phyloP scores from a whole-genome alignment of 495 filamentous ascomycete species.

The Penicillium fimorum region DNA sequence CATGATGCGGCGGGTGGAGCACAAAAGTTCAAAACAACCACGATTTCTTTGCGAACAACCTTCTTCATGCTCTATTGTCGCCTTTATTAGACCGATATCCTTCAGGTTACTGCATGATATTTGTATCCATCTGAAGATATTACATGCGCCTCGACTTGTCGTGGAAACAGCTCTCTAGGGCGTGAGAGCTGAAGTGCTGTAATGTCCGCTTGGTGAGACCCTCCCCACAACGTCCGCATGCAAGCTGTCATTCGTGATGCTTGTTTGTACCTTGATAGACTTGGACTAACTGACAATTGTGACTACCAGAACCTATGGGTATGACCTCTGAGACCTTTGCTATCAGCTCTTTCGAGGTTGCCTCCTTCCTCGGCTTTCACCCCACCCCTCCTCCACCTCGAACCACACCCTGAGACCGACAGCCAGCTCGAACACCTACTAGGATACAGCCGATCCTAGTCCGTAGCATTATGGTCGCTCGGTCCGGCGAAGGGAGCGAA shows the following conservation, averaged over 20 bases:
- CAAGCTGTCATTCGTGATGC: background rate
- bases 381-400: constrained; percentile 27
- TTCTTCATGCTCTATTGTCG: constrained; percentile 2
- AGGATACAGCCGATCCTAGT: constrained; percentile 2
- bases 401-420: constrained; percentile 25
- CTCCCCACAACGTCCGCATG: constrained; percentile 16
- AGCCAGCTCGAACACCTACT: constrained; percentile 13
- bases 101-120: background rate
- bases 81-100: constrained; percentile 1
- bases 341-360: constrained; percentile 33
- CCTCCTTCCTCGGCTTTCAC: constrained; percentile 31
- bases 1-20: constrained; percentile 46
- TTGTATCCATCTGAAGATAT: constrained; percentile 4
- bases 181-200: constrained; percentile 34
- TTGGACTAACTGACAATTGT: constrained; percentile 17
- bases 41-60: constrained; percentile 15
- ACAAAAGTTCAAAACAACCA: constrained; percentile 45
- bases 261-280: constrained; percentile 16
- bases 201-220: constrained; percentile 32
- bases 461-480: constrained; percentile 38
- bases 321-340: constrained; percentile 38
- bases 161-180: constrained; percentile 26
- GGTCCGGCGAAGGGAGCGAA: constrained; percentile 40
- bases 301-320: constrained; percentile 31
- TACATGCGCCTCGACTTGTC: constrained; percentile 17